Evolutionary conservation across 2,329 filamentous ascomycete species (phyloP).

Genomic region (Monosporascus sp.): DNA sequence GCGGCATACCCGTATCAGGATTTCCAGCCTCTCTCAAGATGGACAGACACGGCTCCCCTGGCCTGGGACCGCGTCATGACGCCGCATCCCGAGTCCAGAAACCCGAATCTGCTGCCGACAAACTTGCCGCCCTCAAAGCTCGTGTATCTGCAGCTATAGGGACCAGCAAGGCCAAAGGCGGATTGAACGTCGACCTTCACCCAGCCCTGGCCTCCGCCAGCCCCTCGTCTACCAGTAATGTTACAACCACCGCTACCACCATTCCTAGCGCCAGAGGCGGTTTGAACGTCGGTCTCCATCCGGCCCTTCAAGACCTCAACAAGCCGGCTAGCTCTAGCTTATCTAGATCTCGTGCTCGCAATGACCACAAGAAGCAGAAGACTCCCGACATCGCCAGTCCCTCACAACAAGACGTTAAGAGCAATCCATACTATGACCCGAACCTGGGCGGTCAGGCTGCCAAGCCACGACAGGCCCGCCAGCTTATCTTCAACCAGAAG

Average conservation of each 20-base stretch:
- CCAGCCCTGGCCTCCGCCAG: conserved; percentile 29
- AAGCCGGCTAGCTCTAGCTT: conserved; percentile 18
- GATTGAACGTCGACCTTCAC: conserved; percentile 60
- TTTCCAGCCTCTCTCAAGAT: conserved; percentile 23
- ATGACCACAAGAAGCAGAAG: conserved; percentile 26
- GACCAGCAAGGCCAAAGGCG: conserved; percentile 38
- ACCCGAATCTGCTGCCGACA: conserved; percentile 53
- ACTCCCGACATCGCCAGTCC: conserved; percentile 22
- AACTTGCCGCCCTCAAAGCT: conserved; percentile 72
- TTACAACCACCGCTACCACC: background rate
- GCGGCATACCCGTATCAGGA: no score
- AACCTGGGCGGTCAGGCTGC: conserved; percentile 53
- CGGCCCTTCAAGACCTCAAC: conserved; percentile 44
- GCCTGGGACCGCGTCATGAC: conserved; percentile 54
- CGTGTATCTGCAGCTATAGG: conserved; percentile 71
- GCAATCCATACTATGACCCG: conserved; percentile 80
- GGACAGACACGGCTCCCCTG: conserved; percentile 47
- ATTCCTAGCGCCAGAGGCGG: conserved; percentile 30
- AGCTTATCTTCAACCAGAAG: conserved; percentile 86
- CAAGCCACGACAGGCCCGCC: conserved; percentile 65
- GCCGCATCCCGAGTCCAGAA: conserved; percentile 49
- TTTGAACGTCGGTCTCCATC: conserved; percentile 58
- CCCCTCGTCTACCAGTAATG: background rate
- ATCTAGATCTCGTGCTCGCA: conserved; percentile 11
- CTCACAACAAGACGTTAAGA: conserved; percentile 27